A percentile compares a stretch with the other conserved stretches of the same genome.
phyloP scores from a whole-genome alignment of 192 early-diverging fungal genomes.

The Coemansia sp. region DNA sequence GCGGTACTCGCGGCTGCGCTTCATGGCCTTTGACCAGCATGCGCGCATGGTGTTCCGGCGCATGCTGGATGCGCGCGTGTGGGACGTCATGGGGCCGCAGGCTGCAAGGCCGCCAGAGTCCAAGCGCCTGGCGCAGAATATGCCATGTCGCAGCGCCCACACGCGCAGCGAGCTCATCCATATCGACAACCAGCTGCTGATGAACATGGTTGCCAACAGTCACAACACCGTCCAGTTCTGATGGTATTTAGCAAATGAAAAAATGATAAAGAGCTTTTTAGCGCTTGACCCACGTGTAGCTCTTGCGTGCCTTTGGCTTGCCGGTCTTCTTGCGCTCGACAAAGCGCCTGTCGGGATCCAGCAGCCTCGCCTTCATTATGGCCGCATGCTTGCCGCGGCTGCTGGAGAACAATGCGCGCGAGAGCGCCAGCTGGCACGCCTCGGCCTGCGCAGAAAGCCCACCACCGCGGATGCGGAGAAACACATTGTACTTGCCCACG shows the following conservation, averaged over 20 bases:
- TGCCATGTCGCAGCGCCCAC: constrained; percentile 43
- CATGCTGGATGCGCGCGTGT: constrained; percentile 22
- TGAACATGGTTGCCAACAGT: constrained; percentile 44
- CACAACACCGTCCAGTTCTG: too few species aligned
- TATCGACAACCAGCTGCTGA: constrained; percentile 45
- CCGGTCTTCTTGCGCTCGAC: constrained; percentile 98
- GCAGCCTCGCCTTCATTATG: constrained; percentile 61
- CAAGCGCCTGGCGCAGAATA: constrained; percentile 30
- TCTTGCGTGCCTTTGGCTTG: constrained; percentile 89
- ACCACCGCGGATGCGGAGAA: constrained; percentile 76
- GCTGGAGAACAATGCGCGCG: constrained; percentile 67
- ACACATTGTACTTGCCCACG: constrained; percentile 86
- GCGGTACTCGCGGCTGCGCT: constrained; percentile 36
- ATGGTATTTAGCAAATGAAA: too few species aligned
- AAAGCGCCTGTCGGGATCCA: constrained; percentile 66
- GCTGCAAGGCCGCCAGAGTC: constrained; percentile 22
- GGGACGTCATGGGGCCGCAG: constrained; percentile 21
- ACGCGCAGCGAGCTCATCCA: constrained; percentile 30
- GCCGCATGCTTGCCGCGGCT: constrained; percentile 59
- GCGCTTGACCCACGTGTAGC: constrained; percentile 79
- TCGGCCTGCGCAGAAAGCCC: constrained; percentile 83
- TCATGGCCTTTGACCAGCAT: constrained; percentile 26
- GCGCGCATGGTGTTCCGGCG: constrained; percentile 17
- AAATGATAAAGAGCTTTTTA: too few species aligned
- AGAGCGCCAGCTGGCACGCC: constrained; percentile 81